Evolutionary conservation across 2,329 filamentous ascomycete genomes (phyloP).

Genomic region (Pseudogymnoascus sp.): DNA sequence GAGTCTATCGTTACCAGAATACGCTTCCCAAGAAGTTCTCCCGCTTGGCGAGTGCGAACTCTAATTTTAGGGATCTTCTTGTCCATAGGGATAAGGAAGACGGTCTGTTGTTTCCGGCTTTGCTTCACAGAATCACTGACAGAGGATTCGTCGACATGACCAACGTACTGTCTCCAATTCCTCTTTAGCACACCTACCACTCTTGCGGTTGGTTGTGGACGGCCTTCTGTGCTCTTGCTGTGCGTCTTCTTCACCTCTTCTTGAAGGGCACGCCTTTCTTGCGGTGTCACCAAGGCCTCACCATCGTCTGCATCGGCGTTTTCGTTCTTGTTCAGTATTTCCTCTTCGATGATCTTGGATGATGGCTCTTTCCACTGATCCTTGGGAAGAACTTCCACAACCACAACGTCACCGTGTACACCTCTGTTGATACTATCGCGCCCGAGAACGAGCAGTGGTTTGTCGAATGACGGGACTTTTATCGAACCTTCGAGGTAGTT

Average conservation of each 20-base stretch:
- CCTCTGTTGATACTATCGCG: constrained; percentile 94
- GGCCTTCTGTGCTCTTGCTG: constrained; percentile 65
- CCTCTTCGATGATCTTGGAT: constrained; percentile 92
- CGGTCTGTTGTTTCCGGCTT: constrained; percentile 79
- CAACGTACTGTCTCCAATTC: constrained; percentile 97
- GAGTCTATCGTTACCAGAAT: constrained; percentile 89
- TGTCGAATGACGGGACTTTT: constrained; percentile 82
- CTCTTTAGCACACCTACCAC: constrained; percentile 90
- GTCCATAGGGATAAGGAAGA: constrained; percentile 96
- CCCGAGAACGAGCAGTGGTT: constrained; percentile 78
- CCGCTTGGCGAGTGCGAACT: constrained; percentile 82
- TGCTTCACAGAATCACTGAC: constrained; percentile 66
- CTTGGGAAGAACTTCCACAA: constrained; percentile 85
- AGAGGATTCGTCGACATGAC: constrained; percentile 84
- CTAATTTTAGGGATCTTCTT: constrained; percentile 96
- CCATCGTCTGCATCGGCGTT: constrained; percentile 79
- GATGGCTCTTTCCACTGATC: constrained; percentile 97
- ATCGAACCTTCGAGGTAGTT: constrained; percentile 95
- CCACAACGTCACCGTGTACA: constrained; percentile 85
- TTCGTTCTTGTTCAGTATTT: constrained; percentile 83
- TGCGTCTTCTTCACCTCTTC: constrained; percentile 87
- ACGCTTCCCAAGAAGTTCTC: constrained; percentile 82
- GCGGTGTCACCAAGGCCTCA: constrained; percentile 74
- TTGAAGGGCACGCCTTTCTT: constrained; percentile 77
- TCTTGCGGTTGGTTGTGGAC: constrained; percentile 80